Evolutionary conservation across 2,329 filamentous ascomycete species (phyloP).

Genomic region (Fusarium sororula): DNA sequence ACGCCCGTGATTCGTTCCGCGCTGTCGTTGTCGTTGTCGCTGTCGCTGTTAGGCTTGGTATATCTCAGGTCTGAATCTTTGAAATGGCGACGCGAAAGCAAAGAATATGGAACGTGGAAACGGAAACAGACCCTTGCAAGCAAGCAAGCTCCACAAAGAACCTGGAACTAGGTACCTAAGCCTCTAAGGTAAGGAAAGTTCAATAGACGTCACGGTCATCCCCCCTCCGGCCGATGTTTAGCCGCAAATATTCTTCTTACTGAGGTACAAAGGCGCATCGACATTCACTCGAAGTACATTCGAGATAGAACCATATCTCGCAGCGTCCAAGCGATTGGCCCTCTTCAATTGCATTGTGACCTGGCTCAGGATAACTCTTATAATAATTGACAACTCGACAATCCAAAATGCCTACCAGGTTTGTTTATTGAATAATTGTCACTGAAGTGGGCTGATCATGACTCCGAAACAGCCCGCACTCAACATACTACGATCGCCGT

Average conservation of each 20-base stretch:
- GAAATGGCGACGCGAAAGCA: conserved; percentile 41
- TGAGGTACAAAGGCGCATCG: conserved; percentile 9
- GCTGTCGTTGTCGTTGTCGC: conserved; percentile 1
- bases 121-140: conserved; percentile 35
- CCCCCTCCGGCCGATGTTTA: neutral
- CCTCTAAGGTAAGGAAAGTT: conserved; percentile 7
- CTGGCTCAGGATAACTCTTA: neutral
- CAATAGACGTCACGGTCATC: conserved; percentile 31
- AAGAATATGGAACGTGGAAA: conserved; percentile 38
- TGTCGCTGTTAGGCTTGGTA: conserved; percentile 11
- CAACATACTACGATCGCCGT: conserved; percentile 90
- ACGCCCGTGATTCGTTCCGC: neutral
- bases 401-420: conserved; percentile 38
- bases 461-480: conserved; percentile 54
- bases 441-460: conserved; percentile 34
- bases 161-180: conserved; percentile 1
- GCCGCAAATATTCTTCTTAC: conserved; percentile 38
- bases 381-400: neutral
- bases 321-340: conserved; percentile 10
- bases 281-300: conserved; percentile 12
- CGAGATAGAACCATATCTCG: conserved; percentile 14
- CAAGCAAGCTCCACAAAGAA: conserved; percentile 32
- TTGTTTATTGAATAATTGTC: conserved; percentile 2
- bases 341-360: neutral
- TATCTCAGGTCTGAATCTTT: conserved; percentile 20